A percentile compares a stretch with the other conserved stretches of the same genome.
These are phyloP conservation scores for Colletotrichum sp. DNA, from an alignment of 2,329 filamentous ascomycete species.

Conservation along the genomic window DNA sequence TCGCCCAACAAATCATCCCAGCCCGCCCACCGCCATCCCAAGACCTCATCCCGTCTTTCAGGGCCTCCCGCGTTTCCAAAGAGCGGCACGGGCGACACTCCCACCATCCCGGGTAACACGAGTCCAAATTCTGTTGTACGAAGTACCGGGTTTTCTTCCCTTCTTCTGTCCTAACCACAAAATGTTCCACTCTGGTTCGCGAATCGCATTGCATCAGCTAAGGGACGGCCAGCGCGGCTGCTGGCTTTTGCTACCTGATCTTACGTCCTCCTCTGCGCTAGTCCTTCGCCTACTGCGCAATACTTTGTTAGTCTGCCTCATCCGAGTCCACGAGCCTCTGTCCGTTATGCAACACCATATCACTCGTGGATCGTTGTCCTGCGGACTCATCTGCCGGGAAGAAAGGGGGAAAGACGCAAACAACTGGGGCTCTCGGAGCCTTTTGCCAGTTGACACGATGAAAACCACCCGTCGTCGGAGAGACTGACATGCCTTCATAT, in stretches of 20 bases:
- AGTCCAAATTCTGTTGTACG: background rate
- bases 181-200: background rate
- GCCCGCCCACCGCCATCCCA: background rate
- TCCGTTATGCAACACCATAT: background rate
- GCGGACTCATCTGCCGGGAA: background rate
- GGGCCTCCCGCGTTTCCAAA: background rate
- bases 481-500: background rate
- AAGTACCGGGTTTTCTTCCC: background rate
- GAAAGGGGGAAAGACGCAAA: background rate
- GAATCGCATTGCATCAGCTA: background rate
- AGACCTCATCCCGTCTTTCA: background rate
- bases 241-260: background rate
- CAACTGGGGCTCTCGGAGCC: background rate
- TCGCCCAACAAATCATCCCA: background rate
- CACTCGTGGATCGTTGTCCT: background rate
- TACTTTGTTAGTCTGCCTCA: background rate
- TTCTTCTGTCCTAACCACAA: background rate
- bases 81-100: background rate
- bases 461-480: background rate
- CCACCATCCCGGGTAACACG: background rate
- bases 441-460: background rate
- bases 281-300: background rate
- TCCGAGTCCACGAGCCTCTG: background rate
- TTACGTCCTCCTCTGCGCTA: background rate
- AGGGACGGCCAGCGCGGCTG: background rate